Evolutionary conservation across 441 rosid genomes (phyloP).

Genomic region (Populus hybrid): DNA sequence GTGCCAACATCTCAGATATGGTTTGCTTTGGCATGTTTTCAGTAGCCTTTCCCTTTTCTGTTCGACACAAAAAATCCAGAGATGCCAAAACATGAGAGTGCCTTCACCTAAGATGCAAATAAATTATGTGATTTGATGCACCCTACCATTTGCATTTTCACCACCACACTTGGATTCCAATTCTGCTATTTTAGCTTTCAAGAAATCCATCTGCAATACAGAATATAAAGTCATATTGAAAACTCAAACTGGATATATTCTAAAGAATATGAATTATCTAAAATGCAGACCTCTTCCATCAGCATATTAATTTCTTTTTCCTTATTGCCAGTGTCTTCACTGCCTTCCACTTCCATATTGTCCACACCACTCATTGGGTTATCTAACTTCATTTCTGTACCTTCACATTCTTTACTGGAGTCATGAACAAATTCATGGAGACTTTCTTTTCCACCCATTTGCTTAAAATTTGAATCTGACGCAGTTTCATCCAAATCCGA

Average conservation of each 20-base stretch:
- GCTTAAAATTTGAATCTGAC: slow-evolving; percentile 23
- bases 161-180: slow-evolving; percentile 43
- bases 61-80: slow-evolving; percentile 12
- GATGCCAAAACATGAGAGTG: not conserved
- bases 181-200: slow-evolving; percentile 65
- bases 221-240: not conserved
- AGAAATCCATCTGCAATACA: slow-evolving; percentile 52
- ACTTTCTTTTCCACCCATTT: slow-evolving; percentile 31
- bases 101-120: slow-evolving; percentile 3
- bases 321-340: slow-evolving; percentile 26
- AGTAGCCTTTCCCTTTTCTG: slow-evolving; percentile 36
- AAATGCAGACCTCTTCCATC: slow-evolving; percentile 58
- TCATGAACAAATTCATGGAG: slow-evolving; percentile 23
- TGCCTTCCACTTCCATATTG: slow-evolving; percentile 26
- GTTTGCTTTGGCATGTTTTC: slow-evolving; percentile 23
- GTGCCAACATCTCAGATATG: slow-evolving; percentile 23
- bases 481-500: slow-evolving; percentile 24
- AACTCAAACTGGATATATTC: not conserved
- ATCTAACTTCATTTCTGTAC: slow-evolving; percentile 22
- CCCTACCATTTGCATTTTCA: slow-evolving; percentile 18
- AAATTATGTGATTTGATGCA: not conserved
- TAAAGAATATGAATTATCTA: not conserved
- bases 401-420: slow-evolving; percentile 30
- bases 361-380: slow-evolving; percentile 25
- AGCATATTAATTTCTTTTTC: slow-evolving; percentile 45